Percentiles rank a stretch among this genome's conserved stretches.
phyloP scores from a whole-genome alignment of 139 green algal genomes.

The Zygnema circumcarinatum region DNA sequence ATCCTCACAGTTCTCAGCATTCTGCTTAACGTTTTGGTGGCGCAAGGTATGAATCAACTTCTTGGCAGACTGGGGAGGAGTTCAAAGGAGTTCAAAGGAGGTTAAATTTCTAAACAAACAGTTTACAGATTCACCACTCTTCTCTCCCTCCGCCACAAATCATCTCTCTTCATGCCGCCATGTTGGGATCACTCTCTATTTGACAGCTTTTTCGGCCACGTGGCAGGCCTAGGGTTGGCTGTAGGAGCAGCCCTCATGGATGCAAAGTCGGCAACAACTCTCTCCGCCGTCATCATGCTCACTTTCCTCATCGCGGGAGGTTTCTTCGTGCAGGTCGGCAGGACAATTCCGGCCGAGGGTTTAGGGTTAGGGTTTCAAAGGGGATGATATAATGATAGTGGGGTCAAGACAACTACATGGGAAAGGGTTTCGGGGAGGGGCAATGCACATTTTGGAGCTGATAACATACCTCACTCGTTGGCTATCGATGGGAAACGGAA shows the following conservation, averaged over 20 bases:
- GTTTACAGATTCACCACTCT: too few relatives aligned
- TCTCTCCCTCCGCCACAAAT: not conserved
- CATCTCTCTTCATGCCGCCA: too few relatives aligned
- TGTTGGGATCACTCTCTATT: too few relatives aligned
- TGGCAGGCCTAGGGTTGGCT: slow-evolving; percentile 14
- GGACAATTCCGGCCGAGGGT: not conserved
- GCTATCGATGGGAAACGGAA: not conserved
- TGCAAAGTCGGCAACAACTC: slow-evolving; percentile 39
- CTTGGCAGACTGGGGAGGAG: too few relatives aligned
- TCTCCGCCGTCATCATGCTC: slow-evolving; percentile 47
- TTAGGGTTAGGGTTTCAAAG: not conserved
- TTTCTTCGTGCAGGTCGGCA: slow-evolving; percentile 20
- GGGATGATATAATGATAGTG: not conserved
- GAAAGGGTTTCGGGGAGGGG: not conserved
- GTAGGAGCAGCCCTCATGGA: slow-evolving; percentile 47
- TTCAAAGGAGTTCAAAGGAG: too few relatives aligned
- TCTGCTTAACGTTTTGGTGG: slow-evolving; percentile 4
- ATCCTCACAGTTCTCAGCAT: not conserved
- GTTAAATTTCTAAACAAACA: too few relatives aligned
- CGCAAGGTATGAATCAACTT: slow-evolving; percentile 16
- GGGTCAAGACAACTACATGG: not conserved
- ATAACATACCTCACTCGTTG: not conserved
- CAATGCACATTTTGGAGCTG: not conserved
- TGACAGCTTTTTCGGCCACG: too few relatives aligned
- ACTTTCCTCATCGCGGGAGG: slow-evolving; percentile 60